Evolutionary conservation across 2,329 filamentous ascomycete genomes (phyloP).

Genomic region (Tolypocladium nubicola): DNA sequence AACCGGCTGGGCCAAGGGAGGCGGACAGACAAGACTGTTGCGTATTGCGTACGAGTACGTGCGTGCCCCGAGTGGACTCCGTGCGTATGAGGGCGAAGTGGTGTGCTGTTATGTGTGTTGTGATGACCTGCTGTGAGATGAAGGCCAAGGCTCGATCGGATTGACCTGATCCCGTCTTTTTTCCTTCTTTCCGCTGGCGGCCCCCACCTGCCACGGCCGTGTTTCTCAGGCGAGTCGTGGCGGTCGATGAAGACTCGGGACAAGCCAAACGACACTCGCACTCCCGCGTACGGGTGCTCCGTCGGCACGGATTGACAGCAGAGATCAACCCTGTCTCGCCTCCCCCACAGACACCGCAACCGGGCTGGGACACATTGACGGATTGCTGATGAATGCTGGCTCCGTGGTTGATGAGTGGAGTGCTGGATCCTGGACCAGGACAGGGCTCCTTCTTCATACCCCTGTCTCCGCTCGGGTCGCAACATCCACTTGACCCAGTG

Average conservation of each 20-base stretch:
- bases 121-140: not conserved
- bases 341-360: not conserved
- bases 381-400: not conserved
- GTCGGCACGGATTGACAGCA: not conserved
- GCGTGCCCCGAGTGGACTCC: not conserved
- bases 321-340: not conserved
- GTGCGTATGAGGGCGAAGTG: not conserved
- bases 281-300: not conserved
- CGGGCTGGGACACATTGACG: not conserved
- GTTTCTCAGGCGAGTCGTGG: not conserved
- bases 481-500: not conserved
- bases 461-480: not conserved
- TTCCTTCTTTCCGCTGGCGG: not conserved
- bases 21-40: not conserved
- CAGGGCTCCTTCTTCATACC: not conserved
- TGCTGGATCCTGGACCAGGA: not conserved
- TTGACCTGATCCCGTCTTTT: not conserved
- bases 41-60: not conserved
- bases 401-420: not conserved
- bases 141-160: not conserved
- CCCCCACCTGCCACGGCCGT: not conserved
- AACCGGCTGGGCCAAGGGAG: not conserved
- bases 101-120: not conserved
- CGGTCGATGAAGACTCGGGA: not conserved
- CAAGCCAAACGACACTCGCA: not conserved